Base-by-base conservation (phyloP, 2,329 filamentous ascomycete species). In the Phyllosticta capitalensis region DNA sequence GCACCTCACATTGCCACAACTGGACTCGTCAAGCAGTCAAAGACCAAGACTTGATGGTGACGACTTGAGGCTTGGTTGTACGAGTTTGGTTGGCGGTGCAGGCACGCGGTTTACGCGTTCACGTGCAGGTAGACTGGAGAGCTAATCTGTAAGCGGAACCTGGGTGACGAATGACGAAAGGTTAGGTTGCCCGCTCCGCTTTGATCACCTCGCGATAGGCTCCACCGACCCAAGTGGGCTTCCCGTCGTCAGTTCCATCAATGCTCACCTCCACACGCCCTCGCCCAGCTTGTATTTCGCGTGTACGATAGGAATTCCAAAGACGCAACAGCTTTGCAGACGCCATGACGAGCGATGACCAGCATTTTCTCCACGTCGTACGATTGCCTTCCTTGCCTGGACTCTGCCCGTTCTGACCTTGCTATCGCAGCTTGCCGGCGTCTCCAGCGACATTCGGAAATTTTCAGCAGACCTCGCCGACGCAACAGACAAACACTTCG, bases 401-500 rank as follows among this genome's bases (percentile, higher is more conserved):
- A 20, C n/a, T 30, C 9, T 9, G 33, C 24, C n/a, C 6, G 22
- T 20, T 10, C 58, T 60, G 58, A 60, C 54, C 14, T 50, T 30
- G 54, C 33, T 21, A 20, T 59, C 57, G 19, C 54, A 85, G 82
- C 77, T 84, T 56, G 74, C 81, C 53, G 80, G 78, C 61, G 79
- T 84, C 64, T 80, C 82, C 10, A 78, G 83, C 74, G 85, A 92
- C 67, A 79, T 92, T 70, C 83, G 82, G 63, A 80, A 79, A 64
- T 91, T 90, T 72, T 86, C 87, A 17, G 79, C 81, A 65, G 81
- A 89, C 57, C 81, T 92, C 62, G 90, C 90, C 70, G 87, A 90
- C 64, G 87, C 86, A 65, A 83, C 95, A 71, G 90, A 96, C 74
- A 80, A 82, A 61, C 85, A 91, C 69, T 86, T 96, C 72, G 90